Evolutionary conservation across 2,329 filamentous ascomycete species (phyloP), one percentile per base, ranked within the genome.

Genomic region (Penicillium decumbens): DNA sequence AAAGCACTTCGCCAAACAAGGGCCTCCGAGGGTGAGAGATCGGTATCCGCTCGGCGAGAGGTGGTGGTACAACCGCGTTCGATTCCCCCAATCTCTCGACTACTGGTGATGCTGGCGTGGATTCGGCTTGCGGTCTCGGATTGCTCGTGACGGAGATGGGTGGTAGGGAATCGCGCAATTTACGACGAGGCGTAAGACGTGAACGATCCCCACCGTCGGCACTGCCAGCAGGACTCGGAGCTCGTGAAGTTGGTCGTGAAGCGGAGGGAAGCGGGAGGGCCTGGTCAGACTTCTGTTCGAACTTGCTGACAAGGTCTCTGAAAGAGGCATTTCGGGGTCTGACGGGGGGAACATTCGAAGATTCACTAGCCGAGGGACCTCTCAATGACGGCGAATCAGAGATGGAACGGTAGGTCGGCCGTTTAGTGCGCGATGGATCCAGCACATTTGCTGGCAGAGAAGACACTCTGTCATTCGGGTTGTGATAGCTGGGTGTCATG

Each of bases 281-380:
- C 52, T 73, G 69, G 54, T 76, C 74, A 29, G 63, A 74, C 58
- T 77, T 82, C 63, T 84, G 82, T 68, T 92, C 87, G 71, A 92
- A 93, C 47, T 81, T 84, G 69, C 85, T 88, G 62, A 88, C 84
- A 54, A 93, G 76, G 64, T 93, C 88, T 71, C 85, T 89, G 59
- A 93, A 87, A 52, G 85, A 91, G n/a, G 83, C 77, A 57, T 85
- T 79, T 57, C 72, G 70, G 55, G 58, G 71, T 61, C 66, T 65
- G 27, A 52, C 49, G 23, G 54, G 50, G 25, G 59, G 46, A 23
- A 57, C 24, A 39, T 49, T 46, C 30, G 55, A 39, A 35, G 51
- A 44, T 33, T 27, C 41, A 32, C 45, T 62, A 51, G 38, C 48
- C 51, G 51, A 62, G 24, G 40, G 23, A 33, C 33, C 53, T 51